These are phyloP conservation scores for Amaranthus hypochondriacus DNA, from an alignment of 148 eudicot species.

Conservation along the genomic window DNA sequence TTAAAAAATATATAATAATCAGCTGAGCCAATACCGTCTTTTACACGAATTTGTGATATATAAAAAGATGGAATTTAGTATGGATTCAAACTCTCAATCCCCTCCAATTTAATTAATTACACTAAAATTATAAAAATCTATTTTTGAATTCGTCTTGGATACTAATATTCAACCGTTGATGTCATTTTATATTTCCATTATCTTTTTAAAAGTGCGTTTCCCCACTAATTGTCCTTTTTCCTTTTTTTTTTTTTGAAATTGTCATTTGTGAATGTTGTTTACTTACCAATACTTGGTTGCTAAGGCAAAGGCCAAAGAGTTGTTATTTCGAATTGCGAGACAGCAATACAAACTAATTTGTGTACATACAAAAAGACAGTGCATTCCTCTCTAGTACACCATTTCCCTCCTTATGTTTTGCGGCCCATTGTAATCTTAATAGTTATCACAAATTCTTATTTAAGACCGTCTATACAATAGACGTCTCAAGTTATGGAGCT, in stretches of 20 bases:
- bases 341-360: background rate
- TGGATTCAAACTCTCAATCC: no score
- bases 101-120: no score
- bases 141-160: no score
- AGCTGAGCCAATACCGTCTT: no score
- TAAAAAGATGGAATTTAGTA: no score
- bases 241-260: background rate
- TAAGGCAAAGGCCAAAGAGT: constrained; percentile 16
- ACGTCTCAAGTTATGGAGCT: no score
- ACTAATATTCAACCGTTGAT: constrained; percentile 3
- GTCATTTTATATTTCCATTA: background rate
- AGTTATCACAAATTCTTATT: no score
- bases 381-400: background rate
- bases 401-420: background rate
- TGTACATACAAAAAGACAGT: background rate
- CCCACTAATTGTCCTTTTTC: background rate
- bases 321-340: background rate
- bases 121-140: no score
- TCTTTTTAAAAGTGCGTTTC: background rate
- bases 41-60: no score
- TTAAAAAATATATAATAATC: no score
- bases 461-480: no score
- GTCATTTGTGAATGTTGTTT: background rate
- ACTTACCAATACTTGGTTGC: constrained; percentile 16
- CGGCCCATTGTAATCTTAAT: background rate